These are phyloP conservation scores for Linum trigynum DNA, from an alignment of 345 rosid genomes.

Conservation along the genomic window DNA sequence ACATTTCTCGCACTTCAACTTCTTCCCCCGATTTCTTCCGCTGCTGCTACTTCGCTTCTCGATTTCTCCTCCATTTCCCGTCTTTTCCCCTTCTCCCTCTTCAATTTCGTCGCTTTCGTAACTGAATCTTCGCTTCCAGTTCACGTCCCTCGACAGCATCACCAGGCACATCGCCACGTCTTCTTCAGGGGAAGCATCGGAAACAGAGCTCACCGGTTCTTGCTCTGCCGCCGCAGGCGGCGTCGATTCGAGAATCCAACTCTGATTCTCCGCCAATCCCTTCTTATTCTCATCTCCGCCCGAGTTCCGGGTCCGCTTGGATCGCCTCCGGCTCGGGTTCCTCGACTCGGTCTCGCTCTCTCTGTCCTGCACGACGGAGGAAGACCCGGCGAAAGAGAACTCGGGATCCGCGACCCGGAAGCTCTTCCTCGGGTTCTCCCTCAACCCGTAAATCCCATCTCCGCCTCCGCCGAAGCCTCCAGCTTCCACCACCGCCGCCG, in stretches of 20 bases:
- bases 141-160: conserved; percentile 24
- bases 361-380: conserved; percentile 18
- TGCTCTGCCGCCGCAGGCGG: conserved; percentile 7
- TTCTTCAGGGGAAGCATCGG: conserved; percentile 25
- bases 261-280: conserved; percentile 6
- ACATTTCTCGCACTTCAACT: conserved; percentile 22
- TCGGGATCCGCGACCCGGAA: conserved; percentile 29
- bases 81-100: not conserved
- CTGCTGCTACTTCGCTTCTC: not conserved
- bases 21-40: conserved; percentile 15
- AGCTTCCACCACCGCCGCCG: conserved; percentile 9
- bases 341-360: conserved; percentile 32
- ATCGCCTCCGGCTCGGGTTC: conserved; percentile 23
- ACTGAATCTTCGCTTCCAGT: conserved; percentile 9
- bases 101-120: not conserved
- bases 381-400: conserved; percentile 18
- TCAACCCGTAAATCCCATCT: conserved; percentile 16
- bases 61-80: not conserved
- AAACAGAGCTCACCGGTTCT: conserved; percentile 25
- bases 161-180: conserved; percentile 23
- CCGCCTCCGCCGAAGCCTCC: not conserved
- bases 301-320: conserved; percentile 20
- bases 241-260: conserved; percentile 4
- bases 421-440: conserved; percentile 29
- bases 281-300: not conserved